Evolutionary conservation across 345 rosid species (phyloP).

Genomic region (Pistacia integerrima): DNA sequence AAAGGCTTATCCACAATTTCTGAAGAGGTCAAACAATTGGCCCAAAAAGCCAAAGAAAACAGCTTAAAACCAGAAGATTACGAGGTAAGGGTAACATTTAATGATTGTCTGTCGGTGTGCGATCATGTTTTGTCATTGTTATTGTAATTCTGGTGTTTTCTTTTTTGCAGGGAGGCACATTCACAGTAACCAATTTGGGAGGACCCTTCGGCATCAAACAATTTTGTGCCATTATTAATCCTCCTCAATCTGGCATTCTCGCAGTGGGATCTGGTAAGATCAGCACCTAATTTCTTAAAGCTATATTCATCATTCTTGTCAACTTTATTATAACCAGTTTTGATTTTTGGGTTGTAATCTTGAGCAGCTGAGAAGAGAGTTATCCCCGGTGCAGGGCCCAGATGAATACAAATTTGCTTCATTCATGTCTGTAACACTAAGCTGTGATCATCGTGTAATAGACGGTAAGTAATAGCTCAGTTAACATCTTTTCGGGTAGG

Average conservation of each 20-base stretch:
- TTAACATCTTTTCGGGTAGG: background rate
- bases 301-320: background rate
- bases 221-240: slow-evolving; percentile 91
- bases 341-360: background rate
- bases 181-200: slow-evolving; percentile 93
- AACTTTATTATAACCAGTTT: slow-evolving; percentile 12
- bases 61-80: slow-evolving; percentile 94
- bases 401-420: slow-evolving; percentile 77
- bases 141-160: slow-evolving; percentile 8
- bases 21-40: slow-evolving; percentile 80
- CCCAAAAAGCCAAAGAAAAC: slow-evolving; percentile 89
- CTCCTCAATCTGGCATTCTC: slow-evolving; percentile 94
- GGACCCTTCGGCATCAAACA: slow-evolving; percentile 98
- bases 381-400: slow-evolving; percentile 60
- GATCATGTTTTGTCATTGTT: background rate
- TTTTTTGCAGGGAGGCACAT: slow-evolving; percentile 85
- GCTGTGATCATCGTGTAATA: slow-evolving; percentile 98
- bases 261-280: slow-evolving; percentile 87
- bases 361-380: slow-evolving; percentile 91
- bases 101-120: slow-evolving; percentile 1
- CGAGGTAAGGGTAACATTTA: slow-evolving; percentile 50
- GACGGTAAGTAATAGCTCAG: slow-evolving; percentile 56
- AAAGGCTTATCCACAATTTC: slow-evolving; percentile 85
- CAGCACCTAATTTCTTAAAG: background rate
- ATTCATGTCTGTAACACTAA: slow-evolving; percentile 81